A percentile compares a stretch with the other conserved stretches of the same genome.
phyloP scores from a whole-genome alignment of 2,329 filamentous ascomycete species.

The Colletotrichum endophyticum region DNA sequence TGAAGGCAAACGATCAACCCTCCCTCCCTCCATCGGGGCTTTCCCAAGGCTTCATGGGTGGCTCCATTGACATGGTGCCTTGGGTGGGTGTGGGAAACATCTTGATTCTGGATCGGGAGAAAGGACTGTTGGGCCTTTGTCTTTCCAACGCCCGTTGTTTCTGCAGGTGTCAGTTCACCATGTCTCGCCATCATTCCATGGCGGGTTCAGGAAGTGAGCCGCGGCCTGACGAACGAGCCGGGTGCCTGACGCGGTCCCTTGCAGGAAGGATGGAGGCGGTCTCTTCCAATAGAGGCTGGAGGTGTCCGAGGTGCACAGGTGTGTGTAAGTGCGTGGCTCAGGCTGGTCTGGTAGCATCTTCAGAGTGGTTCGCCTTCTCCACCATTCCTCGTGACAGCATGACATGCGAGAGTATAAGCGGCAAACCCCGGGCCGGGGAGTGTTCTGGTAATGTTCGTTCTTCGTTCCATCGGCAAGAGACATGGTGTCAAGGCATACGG shows the following conservation, averaged over 20 bases:
- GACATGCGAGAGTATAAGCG: not conserved
- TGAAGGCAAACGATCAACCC: not conserved
- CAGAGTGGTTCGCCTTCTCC: not conserved
- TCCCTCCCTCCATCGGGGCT: not conserved
- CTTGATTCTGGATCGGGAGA: not conserved
- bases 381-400: not conserved
- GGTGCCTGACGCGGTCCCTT: not conserved
- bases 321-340: not conserved
- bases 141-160: not conserved
- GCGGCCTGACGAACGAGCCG: not conserved
- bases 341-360: not conserved
- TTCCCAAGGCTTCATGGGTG: not conserved
- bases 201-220: not conserved
- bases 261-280: not conserved
- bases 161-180: not conserved
- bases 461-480: not conserved
- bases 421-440: not conserved
- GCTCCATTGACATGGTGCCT: not conserved
- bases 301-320: not conserved
- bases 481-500: not conserved
- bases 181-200: not conserved
- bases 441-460: not conserved
- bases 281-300: not conserved
- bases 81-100: not conserved
- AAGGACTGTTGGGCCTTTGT: not conserved